phyloP scores from a whole-genome alignment of 257 asterid genomes.

The Scutellaria baicalensis region DNA sequence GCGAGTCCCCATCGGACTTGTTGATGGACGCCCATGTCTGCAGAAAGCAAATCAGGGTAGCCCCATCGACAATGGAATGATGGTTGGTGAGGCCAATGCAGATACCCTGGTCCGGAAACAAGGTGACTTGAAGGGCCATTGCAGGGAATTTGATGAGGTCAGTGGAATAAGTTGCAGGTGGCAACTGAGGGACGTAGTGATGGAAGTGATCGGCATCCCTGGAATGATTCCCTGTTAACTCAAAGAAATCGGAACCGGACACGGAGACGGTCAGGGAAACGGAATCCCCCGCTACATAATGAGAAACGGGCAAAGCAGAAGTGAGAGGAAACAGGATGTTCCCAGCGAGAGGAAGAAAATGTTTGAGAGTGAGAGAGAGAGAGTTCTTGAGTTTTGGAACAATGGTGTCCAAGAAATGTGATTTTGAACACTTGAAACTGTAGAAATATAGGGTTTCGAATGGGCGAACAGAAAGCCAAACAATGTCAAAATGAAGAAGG shows the following conservation, averaged over 20 bases:
- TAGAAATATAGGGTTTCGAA: background rate
- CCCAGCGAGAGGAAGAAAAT: background rate
- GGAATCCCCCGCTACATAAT: background rate
- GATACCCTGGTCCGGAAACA: conserved; percentile 2
- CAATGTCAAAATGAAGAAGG: background rate
- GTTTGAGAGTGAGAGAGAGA: background rate
- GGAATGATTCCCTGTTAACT: background rate
- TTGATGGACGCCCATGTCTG: conserved; percentile 5
- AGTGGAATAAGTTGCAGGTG: background rate
- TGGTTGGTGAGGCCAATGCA: background rate
- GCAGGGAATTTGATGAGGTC: background rate
- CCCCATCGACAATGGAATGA: background rate
- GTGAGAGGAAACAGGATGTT: background rate
- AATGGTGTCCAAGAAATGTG: background rate
- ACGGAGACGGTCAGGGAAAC: background rate
- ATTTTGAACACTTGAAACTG: background rate
- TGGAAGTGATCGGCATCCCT: background rate
- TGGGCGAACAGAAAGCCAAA: background rate
- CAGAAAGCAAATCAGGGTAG: background rate
- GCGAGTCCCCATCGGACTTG: background rate
- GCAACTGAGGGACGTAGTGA: background rate
- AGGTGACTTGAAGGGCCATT: background rate
- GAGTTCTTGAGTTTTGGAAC: background rate
- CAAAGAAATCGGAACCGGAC: background rate
- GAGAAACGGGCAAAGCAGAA: background rate